Percentiles rank a stretch among this genome's conserved stretches.
These are phyloP conservation scores for Lophium mytilinum DNA, from an alignment of 495 filamentous ascomycete genomes.

Conservation along the genomic window DNA sequence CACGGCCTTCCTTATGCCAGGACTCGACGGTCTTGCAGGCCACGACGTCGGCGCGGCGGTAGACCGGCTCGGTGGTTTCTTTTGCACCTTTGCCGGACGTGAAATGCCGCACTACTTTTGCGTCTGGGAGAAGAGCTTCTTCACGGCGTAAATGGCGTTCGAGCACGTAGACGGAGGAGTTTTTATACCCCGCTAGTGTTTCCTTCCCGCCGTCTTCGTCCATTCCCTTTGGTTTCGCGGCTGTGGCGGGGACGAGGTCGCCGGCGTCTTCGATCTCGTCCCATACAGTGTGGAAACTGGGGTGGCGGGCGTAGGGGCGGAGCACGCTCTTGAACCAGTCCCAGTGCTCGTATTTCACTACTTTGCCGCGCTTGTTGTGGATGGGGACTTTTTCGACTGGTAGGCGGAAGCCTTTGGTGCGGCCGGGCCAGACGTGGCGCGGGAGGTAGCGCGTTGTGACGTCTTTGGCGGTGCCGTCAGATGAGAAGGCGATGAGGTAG, in stretches of 20 bases:
- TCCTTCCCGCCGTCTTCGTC: conserved; percentile 61
- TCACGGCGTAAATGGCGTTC: conserved; percentile 86
- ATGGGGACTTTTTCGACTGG: conserved; percentile 69
- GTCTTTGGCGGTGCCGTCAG: conserved; percentile 86
- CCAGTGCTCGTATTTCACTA: conserved; percentile 58
- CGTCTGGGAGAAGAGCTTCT: conserved; percentile 69
- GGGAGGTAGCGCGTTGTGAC: conserved; percentile 90
- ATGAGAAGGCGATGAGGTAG: conserved; percentile 80
- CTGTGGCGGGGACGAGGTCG: conserved; percentile 63
- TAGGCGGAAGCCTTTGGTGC: conserved; percentile 80
- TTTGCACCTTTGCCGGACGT: conserved; percentile 56
- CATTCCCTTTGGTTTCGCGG: conserved; percentile 54
- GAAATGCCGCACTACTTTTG: conserved; percentile 67
- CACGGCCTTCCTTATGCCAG: conserved; percentile 95
- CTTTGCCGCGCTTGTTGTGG: conserved; percentile 61
- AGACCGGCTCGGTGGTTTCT: conserved; percentile 70
- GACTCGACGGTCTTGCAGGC: conserved; percentile 85
- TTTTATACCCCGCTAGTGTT: conserved; percentile 77
- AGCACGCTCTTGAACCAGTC: conserved; percentile 86
- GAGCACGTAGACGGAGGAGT: conserved; percentile 76
- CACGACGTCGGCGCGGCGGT: conserved; percentile 67
- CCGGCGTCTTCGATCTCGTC: conserved; percentile 72
- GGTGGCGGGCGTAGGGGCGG: conserved; percentile 58
- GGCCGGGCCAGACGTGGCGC: conserved; percentile 73
- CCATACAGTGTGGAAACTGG: conserved; percentile 50